A percentile compares a stretch with the other conserved stretches of the same genome.
Evolutionary conservation across 129 eudicot genomes (phyloP).

Genomic region (Sambucus nigra): DNA sequence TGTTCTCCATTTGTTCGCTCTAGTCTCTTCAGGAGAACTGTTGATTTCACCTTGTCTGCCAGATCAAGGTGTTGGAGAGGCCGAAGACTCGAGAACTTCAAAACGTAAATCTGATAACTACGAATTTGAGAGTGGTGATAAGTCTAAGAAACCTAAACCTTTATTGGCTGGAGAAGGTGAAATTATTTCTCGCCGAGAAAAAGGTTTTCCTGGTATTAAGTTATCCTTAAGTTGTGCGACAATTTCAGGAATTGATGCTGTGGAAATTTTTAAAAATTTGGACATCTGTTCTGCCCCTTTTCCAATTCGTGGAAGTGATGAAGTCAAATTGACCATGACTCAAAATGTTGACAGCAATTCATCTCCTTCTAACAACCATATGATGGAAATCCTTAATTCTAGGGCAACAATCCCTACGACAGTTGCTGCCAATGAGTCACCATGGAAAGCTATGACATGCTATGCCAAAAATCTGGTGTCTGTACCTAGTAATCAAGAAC

Average conservation of each 20-base stretch:
- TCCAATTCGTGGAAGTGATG: constrained; percentile 15
- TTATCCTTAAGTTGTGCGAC: constrained; percentile 35
- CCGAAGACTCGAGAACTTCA: constrained; percentile 52
- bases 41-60: constrained; percentile 62
- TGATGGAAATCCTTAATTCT: constrained; percentile 20
- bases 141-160: constrained; percentile 38
- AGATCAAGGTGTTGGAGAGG: constrained; percentile 79
- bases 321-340: constrained; percentile 7
- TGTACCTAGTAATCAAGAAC: constrained; percentile 19
- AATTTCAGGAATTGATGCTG: constrained; percentile 32
- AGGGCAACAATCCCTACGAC: constrained; percentile 14
- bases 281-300: neutral
- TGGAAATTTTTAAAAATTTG: constrained; percentile 27
- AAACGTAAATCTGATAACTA: constrained; percentile 41
- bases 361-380: constrained; percentile 13
- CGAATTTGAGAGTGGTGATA: constrained; percentile 35
- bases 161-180: constrained; percentile 45
- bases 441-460: constrained; percentile 75
- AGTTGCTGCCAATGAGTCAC: constrained; percentile 28
- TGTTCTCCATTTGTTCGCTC: constrained; percentile 51
- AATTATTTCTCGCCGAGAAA: constrained; percentile 52
- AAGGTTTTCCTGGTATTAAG: constrained; percentile 89
- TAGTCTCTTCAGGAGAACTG: constrained; percentile 56
- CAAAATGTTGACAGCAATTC: constrained; percentile 17
- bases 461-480: constrained; percentile 32